Evolutionary conservation across 2,329 filamentous ascomycete species (phyloP), one percentile per base, ranked within the genome.

Genomic region (Daldinia eschscholtzii): DNA sequence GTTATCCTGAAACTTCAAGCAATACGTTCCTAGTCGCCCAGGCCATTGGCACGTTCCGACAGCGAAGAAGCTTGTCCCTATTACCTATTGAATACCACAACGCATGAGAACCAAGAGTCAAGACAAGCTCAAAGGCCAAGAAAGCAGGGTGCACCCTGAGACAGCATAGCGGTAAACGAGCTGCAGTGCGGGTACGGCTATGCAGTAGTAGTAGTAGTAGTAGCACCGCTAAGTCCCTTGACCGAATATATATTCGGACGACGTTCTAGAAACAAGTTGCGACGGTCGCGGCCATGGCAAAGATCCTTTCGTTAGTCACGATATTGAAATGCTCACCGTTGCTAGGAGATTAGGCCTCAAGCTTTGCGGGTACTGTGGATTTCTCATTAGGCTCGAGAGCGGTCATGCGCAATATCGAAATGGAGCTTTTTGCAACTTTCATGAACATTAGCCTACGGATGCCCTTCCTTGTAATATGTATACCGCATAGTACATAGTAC

Each of bases 121-220:
- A 50, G 35, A 68, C 28, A 66, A 65, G 64, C 67, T 64, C 57
- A 62, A 67, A 68, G 35, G 61, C 67, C 65, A 69, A 69, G 68
- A 61, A 57, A 57, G 18, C 57, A 52, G 53, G 61, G 28, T 65
- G 58, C 42, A 59, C 60, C 59, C 61, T 50, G 58, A 63, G 59
- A 64, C 67, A 68, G 30, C 23, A 46, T 12, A 59, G 48, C 62
- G 59, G 65, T 70, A 66, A 46, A 64, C 62, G 59, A 70, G 64
- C 56, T 67, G 67, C 59, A 56, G 52, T 63, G 52, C 59, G 48
- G 46, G 50, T 56, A 61, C 13, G 39, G 59, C 39, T 37, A 57
- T 44, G 61, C 23, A 64, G 57, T 57, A 61, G 46, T 64, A 56
- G 41, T 50, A 53, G 61, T 30, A 64, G 57, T 57, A 61, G 46